Evolutionary conservation across 2,329 filamentous ascomycete species (phyloP).

Genomic region (Botrytis aclada): DNA sequence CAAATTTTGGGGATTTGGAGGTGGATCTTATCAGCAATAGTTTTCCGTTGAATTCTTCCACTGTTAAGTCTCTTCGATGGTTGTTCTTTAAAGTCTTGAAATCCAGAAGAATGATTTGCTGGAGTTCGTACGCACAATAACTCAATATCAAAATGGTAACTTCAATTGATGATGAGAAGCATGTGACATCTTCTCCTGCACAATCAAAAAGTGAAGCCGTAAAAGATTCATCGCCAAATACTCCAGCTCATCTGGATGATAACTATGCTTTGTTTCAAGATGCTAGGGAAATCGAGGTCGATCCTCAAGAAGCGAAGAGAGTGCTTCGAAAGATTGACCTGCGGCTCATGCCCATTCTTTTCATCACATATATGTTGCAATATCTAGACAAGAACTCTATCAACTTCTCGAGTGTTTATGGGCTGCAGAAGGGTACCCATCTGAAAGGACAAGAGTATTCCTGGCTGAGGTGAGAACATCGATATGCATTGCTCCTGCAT

Average conservation of each 20-base stretch:
- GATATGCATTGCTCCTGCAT: background rate
- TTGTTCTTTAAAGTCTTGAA: background rate
- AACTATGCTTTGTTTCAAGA: slow-evolving; percentile 41
- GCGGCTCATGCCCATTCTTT: slow-evolving; percentile 53
- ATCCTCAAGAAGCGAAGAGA: slow-evolving; percentile 34
- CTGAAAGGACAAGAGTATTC: slow-evolving; percentile 50
- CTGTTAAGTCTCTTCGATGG: background rate
- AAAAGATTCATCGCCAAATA: slow-evolving; percentile 14
- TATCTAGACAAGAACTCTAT: slow-evolving; percentile 60
- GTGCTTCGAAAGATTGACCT: slow-evolving; percentile 56
- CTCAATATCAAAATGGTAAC: slow-evolving; percentile 10
- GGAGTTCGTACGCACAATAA: background rate
- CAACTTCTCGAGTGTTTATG: slow-evolving; percentile 51
- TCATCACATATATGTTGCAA: slow-evolving; percentile 56
- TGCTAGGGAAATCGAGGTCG: slow-evolving; percentile 31
- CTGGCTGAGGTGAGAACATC: slow-evolving; percentile 43
- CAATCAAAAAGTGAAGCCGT: slow-evolving; percentile 13
- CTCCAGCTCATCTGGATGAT: slow-evolving; percentile 37
- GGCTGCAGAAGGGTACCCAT: slow-evolving; percentile 46
- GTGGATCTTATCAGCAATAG: background rate
- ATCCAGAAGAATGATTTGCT: background rate
- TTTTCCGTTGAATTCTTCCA: background rate
- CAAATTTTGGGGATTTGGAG: background rate
- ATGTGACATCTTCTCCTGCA: slow-evolving; percentile 14
- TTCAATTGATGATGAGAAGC: slow-evolving; percentile 25